phyloP scores from a whole-genome alignment of 2,329 filamentous ascomycete genomes.

The Penicillium decumbens region DNA sequence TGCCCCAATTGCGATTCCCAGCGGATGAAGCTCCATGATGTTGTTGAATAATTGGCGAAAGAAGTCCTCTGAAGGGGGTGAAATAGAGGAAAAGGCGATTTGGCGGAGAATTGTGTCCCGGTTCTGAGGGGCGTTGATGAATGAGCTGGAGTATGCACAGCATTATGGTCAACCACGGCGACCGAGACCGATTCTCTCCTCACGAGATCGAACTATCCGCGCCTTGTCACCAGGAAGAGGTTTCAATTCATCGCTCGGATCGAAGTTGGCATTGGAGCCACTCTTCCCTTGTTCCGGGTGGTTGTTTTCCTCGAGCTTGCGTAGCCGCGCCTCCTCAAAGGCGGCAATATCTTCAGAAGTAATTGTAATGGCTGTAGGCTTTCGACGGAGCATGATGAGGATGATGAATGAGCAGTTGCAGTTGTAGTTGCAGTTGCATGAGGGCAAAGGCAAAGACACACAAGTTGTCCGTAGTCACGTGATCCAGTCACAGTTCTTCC shows the following conservation, averaged over 20 bases:
- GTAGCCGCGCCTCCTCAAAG: slow-evolving; percentile 44
- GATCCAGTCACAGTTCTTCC: slow-evolving; percentile 6
- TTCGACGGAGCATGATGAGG: slow-evolving; percentile 47
- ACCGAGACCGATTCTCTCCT: slow-evolving; percentile 44
- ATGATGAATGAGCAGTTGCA: background rate
- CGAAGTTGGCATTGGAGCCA: slow-evolving; percentile 28
- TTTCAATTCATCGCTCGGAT: slow-evolving; percentile 50
- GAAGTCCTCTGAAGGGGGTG: background rate
- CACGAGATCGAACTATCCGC: slow-evolving; percentile 44
- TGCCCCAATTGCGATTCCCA: too few species aligned
- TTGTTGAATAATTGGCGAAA: background rate
- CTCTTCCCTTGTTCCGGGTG: slow-evolving; percentile 20
- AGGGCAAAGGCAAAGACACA: background rate
- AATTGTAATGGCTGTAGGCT: slow-evolving; percentile 49
- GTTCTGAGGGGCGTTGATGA: background rate
- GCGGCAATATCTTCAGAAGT: slow-evolving; percentile 46
- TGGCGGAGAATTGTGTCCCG: background rate
- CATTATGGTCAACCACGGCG: slow-evolving; percentile 24
- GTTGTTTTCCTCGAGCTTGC: slow-evolving; percentile 30
- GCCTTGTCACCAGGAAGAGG: slow-evolving; percentile 48
- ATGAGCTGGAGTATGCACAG: background rate
- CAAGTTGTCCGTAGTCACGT: slow-evolving; percentile 9
- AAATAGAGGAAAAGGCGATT: background rate
- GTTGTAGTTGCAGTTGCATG: too few species aligned
- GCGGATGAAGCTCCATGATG: too few species aligned